Evolutionary conservation across 164 flowering plant genomes (phyloP), one percentile per base, ranked within the genome.

Genomic region (Hamamelis virginiana): DNA sequence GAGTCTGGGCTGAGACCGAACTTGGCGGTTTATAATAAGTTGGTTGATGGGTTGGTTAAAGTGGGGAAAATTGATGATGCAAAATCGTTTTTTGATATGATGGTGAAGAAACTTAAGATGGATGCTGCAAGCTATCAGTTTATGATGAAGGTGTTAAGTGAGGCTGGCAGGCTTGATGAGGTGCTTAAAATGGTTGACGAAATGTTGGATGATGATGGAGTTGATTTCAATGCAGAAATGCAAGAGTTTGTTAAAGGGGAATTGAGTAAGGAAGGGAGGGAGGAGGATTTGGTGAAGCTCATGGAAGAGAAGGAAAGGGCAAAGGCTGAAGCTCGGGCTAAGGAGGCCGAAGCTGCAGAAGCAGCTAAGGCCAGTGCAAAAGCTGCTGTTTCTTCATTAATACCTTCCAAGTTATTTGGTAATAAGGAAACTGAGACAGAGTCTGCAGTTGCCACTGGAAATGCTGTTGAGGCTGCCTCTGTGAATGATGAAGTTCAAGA

Each of bases 81-180:
- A 5, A 92, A 88, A 66, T 83, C 78, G 8, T 79, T 86, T 55
- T 92, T 84, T 47, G 92, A 90, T 68, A 61, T 89, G 73, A 95
- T 92, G 98, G 86, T 87, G 75, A 85, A 82, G 78, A 94, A 89
- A 72, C 82, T 92, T 38, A 91, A 85, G 78, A 82, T 91, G 80
- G 91, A 89, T 67, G 74, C 74, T 47, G 80, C 73, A 4, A 81
- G 82, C 72, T 89, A 89, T 75, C 78, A 90, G 76, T 76, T 82
- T 53, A 88, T 92, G 72, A 76, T 91, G 86, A 85, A 74, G 73
- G 81, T 86, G 10, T 64, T 92, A 70, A 83, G 85, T 79, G 88
- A 85, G 26, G 75, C 66, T 0, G 89, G 91, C 66, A 88, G 75
- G 80, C 74, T 85, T 44, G 91, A 87, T 70, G 97, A 91, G 59